Percentiles rank a stretch among this genome's conserved stretches.
Evolutionary conservation across 2,329 filamentous ascomycete species (phyloP).

Genomic region (Penicillium freii): DNA sequence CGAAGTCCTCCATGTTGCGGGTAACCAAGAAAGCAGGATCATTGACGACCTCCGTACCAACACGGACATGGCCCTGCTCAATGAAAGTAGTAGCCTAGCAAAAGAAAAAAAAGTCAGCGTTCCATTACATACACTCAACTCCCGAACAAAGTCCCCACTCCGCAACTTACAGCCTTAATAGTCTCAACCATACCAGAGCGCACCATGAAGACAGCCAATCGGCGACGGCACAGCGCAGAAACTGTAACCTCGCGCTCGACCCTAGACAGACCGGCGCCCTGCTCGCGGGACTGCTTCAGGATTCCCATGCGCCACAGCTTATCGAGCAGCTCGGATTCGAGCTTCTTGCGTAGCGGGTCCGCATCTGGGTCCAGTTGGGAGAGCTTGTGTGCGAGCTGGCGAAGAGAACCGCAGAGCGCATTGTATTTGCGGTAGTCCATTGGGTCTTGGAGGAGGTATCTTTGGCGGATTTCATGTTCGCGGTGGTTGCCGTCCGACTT

Average conservation of each 20-base stretch:
- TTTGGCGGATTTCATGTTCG: constrained; percentile 72
- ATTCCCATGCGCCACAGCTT: constrained; percentile 94
- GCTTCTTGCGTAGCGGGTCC: constrained; percentile 73
- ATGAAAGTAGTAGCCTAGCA: constrained; percentile 66
- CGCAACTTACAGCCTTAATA: constrained; percentile 65
- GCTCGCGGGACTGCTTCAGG: constrained; percentile 69
- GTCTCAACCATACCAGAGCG: constrained; percentile 88
- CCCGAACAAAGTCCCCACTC: neutral
- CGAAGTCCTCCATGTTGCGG: constrained; percentile 88
- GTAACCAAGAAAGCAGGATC: constrained; percentile 89
- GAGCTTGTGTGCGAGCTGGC: constrained; percentile 85
- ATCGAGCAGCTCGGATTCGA: constrained; percentile 82
- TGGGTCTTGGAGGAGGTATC: constrained; percentile 88
- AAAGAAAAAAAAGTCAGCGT: neutral
- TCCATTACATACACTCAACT: neutral
- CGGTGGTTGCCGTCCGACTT: constrained; percentile 85
- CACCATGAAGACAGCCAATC: constrained; percentile 88
- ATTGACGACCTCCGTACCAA: constrained; percentile 85
- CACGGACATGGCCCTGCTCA: constrained; percentile 89
- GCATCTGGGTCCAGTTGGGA: constrained; percentile 74
- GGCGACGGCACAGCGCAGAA: constrained; percentile 76
- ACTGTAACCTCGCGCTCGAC: constrained; percentile 90
- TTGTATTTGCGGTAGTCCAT: constrained; percentile 75
- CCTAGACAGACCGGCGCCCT: constrained; percentile 64
- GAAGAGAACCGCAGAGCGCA: constrained; percentile 71